Evolutionary conservation across 2,329 filamentous ascomycete species (phyloP), one percentile per base, ranked within the genome.

Genomic region (Myotisia sp.): DNA sequence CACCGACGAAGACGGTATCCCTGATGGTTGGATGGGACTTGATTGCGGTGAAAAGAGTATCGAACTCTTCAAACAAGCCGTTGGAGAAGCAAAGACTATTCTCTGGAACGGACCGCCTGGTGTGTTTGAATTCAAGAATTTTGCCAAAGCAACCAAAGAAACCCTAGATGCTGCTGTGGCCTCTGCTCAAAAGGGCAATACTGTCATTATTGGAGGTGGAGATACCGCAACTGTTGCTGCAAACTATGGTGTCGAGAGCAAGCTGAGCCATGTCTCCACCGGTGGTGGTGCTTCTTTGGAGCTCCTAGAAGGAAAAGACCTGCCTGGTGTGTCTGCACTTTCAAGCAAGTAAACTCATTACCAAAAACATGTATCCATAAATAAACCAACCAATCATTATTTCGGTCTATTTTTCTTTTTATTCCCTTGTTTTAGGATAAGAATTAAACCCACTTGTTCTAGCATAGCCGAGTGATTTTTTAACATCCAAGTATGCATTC

Each of bases 61-160:
- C 52, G 74, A 85, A 66, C 72, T 92, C 37, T 95, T 81, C 76
- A 76, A 87, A 69, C 67, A 79, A 55, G 76, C 86, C 47, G 95
- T 98, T 48, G 69, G 70, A 46, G 76, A 87, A 52, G 75, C 87
- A 45, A 76, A 94, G 72, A 98, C 90, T 37, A 94, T 98, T 59
- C 80, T 98, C 44, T 98, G 90, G 90, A 98, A 98, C 69, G 90
- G 90, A 37, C 90, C 90, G 36, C 77, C 87, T 10, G 90, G 90
- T 60, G 90, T 98, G 48, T 98, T 98, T 52, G 90, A 98, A 73
- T 80, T 95, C 54, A 83, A 94, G 42, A 79, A 81, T 56, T 98
- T 98, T 59, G 83, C 86, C 53, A 77, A 70, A 43, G 90, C 84
- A 50, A 98, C 90, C 54, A 92, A 93, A 74, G 71, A 75, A 42